Conservation (phyloP, 306 rosid species). For the Mimosa bimucronata region DNA sequence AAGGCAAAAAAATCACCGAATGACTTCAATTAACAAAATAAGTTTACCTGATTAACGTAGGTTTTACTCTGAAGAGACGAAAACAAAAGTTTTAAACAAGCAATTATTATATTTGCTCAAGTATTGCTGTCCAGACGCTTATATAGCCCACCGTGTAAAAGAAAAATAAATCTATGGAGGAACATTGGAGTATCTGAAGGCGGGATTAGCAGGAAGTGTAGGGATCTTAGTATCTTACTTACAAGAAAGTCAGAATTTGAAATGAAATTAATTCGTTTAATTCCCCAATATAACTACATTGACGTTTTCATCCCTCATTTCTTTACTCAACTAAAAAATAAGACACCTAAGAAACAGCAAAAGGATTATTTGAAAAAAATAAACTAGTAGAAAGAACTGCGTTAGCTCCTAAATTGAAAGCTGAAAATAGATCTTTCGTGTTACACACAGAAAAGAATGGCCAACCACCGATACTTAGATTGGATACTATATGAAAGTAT, state of each 20-base stretch:
- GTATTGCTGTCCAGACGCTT: not conserved
- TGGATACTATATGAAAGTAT: not conserved
- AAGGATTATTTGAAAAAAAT: not conserved
- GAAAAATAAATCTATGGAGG: not conserved
- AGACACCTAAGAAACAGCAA: not conserved
- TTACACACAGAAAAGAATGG: slow-evolving; percentile 19
- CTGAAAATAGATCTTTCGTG: slow-evolving; percentile 12
- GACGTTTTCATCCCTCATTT: slow-evolving; percentile 12
- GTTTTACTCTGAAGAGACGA: not conserved
- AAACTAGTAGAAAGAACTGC: not conserved
- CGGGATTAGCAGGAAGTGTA: not conserved
- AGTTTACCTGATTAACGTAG: not conserved
- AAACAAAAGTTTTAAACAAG: not conserved
- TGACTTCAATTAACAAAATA: too few relatives aligned
- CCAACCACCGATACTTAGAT: slow-evolving; percentile 1
- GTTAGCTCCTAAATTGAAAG: slow-evolving; percentile 3
- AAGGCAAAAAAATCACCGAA: slow-evolving; percentile 22
- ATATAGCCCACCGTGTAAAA: not conserved
- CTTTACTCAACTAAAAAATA: slow-evolving; percentile 4
- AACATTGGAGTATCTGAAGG: not conserved
- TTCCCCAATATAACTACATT: slow-evolving; percentile 7
- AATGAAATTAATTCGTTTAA: not conserved
- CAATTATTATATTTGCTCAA: not conserved
- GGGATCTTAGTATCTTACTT: not conserved
- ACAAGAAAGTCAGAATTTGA: not conserved